Evolutionary conservation across 352 stramenopile genomes (phyloP).

Genomic region (Pythium grandisporangium): DNA sequence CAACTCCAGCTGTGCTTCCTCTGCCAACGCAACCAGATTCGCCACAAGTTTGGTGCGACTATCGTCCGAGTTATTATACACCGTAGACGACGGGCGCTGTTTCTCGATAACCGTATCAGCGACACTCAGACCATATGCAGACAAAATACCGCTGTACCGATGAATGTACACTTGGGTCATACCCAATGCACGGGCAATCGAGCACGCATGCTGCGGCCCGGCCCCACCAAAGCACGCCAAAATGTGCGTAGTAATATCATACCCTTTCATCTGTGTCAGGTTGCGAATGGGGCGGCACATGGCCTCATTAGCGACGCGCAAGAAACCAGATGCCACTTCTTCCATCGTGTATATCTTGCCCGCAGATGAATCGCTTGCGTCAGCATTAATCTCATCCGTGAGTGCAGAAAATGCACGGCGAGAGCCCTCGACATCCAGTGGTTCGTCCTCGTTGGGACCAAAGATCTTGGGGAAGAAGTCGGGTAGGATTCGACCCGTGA

Average conservation of each 20-base stretch:
- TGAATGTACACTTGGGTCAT: constrained; percentile 98
- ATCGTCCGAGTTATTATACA: constrained; percentile 40
- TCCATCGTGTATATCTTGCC: constrained; percentile 75
- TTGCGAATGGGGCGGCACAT: constrained; percentile 99
- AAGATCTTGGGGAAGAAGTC: constrained; percentile 99
- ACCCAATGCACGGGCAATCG: constrained; percentile 92
- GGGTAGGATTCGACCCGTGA: constrained; percentile 95
- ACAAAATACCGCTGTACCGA: constrained; percentile 97
- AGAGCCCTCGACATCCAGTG: constrained; percentile 93
- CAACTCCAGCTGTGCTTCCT: constrained; percentile 60
- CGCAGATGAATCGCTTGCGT: constrained; percentile 38
- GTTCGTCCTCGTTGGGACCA: constrained; percentile 95
- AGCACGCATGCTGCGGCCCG: constrained; percentile 96
- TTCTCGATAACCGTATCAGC: constrained; percentile 97
- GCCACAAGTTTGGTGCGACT: constrained; percentile 42
- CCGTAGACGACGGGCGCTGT: constrained; percentile 83
- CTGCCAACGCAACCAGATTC: constrained; percentile 36
- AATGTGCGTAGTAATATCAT: constrained; percentile 95
- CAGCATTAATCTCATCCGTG: constrained; percentile 80
- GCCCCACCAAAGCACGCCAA: constrained; percentile 98
- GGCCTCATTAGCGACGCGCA: constrained; percentile 97
- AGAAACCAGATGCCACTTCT: constrained; percentile 96
- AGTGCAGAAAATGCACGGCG: constrained; percentile 88
- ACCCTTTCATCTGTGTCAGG: constrained; percentile 97
- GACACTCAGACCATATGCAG: constrained; percentile 95